Evolutionary conservation across 768 basidiomycete genomes (phyloP).

Genomic region (Termitomyces sp.): DNA sequence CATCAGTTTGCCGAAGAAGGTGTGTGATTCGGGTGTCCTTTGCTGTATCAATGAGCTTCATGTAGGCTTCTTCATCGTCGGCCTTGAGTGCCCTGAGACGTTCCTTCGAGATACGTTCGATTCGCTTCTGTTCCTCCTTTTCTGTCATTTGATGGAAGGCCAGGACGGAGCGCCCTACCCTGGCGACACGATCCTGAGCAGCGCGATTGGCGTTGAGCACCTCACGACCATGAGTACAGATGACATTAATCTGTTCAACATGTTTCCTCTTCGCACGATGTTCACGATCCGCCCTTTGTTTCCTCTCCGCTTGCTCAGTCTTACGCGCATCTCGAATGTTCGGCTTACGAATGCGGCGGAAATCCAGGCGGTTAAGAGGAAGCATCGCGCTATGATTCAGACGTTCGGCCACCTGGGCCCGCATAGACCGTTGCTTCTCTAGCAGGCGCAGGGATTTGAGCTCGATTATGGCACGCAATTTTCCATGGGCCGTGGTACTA

Average conservation of each 20-base stretch:
- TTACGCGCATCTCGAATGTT: constrained; percentile 83
- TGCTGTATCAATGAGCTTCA: constrained; percentile 97
- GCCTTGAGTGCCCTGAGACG: constrained; percentile 96
- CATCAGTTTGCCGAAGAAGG: constrained; percentile 87
- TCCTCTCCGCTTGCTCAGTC: constrained; percentile 86
- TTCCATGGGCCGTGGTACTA: constrained; percentile 64
- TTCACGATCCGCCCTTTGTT: constrained; percentile 89
- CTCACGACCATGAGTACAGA: constrained; percentile 78
- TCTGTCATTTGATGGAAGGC: constrained; percentile 87
- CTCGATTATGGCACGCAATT: constrained; percentile 88
- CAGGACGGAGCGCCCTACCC: constrained; percentile 75
- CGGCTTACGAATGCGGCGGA: constrained; percentile 82
- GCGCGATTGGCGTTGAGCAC: constrained; percentile 61
- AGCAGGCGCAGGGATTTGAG: constrained; percentile 84
- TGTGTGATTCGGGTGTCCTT: constrained; percentile 99
- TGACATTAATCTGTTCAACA: constrained; percentile 85
- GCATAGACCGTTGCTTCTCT: constrained; percentile 86
- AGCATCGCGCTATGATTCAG: constrained; percentile 85
- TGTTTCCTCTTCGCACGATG: constrained; percentile 95
- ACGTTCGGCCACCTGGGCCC: constrained; percentile 80
- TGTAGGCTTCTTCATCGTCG: constrained; percentile 99
- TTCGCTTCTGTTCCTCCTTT: constrained; percentile 96
- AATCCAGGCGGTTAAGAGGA: constrained; percentile 87
- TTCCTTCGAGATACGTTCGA: constrained; percentile 94
- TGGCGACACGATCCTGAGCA: constrained; percentile 60